Evolutionary conservation across 768 basidiomycete species (phyloP), one percentile per base, ranked within the genome.

Genomic region (Boletus edulis): DNA sequence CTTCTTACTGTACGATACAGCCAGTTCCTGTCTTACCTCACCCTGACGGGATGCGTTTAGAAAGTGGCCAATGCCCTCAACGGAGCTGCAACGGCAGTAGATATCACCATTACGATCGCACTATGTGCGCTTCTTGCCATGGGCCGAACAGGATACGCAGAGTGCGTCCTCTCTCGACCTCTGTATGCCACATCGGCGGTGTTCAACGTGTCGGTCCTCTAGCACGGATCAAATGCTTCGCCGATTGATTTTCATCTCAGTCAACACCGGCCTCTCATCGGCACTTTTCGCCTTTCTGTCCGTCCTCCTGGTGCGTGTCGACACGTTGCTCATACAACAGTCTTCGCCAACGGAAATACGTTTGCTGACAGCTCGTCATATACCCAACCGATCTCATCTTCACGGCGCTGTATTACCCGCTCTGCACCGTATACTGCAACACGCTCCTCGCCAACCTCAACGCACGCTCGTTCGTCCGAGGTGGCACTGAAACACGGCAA

Each of bases 371-470:
- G 65, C 54, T 66, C 6, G 58, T 65, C 35, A 24, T 62, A 48
- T 67, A 64, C 22, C 68, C 67, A 12, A 54, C 52, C 47, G 48
- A 68, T 38, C 58, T 63, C 50, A 55, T 65, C 46, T 59, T 62
- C 47, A 57, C 51, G 15, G 64, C 62, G 6, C 17, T 72, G 38
- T 72, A 67, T 47, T 68, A 61, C 41, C 67, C 72, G 6, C 58
- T 73, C 22, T 68, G 70, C 44, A 62, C 68, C 31, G 56, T 72
- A 15, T 74, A 75, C 42, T 65, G 71, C 45, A 71, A 68, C 56
- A 68, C 72, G 24, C 44, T 73, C 6, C 64, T 75, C 34, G 67
- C 64, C 40, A 75, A 61, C 54, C 62, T 72, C 49, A 70, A 73
- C 24, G 58, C 63, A 0, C 66, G 69, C 37, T 35, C 56, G 27